Conservation (phyloP, 495 filamentous ascomycete genomes). For the Entonaema liquescens region DNA sequence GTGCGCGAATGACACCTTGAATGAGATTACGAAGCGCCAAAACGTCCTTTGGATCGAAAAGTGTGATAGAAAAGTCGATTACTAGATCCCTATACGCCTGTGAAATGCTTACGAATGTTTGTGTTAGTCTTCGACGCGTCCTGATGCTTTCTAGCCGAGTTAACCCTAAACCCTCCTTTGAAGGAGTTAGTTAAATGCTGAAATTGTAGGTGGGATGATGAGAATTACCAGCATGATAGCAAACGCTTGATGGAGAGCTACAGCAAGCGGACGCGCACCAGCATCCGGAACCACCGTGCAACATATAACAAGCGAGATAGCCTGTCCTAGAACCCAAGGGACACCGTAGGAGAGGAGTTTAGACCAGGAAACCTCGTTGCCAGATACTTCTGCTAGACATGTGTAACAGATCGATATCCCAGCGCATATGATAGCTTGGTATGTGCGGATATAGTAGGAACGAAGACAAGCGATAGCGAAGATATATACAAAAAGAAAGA, state of each 20-base stretch:
- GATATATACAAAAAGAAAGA: conserved; percentile 62
- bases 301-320: conserved; percentile 58
- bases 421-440: conserved; percentile 62
- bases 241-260: conserved; percentile 55
- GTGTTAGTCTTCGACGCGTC: conserved; percentile 52
- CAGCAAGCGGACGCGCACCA: conserved; percentile 60
- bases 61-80: conserved; percentile 61
- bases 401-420: conserved; percentile 64
- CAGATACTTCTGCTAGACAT: conserved; percentile 58
- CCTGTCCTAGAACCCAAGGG: conserved; percentile 66
- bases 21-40: conserved; percentile 59
- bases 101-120: conserved; percentile 63
- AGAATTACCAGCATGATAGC: conserved; percentile 48
- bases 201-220: neutral
- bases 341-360: conserved; percentile 63
- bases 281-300: conserved; percentile 59
- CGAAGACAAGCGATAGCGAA: conserved; percentile 59
- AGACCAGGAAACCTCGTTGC: conserved; percentile 50
- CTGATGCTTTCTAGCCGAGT: conserved; percentile 49
- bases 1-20: conserved; percentile 60
- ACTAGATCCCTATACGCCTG: conserved; percentile 63
- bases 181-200: conserved; percentile 18
- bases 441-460: conserved; percentile 62
- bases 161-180: conserved; percentile 54
- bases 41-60: conserved; percentile 58